phyloP scores from a whole-genome alignment of 768 basidiomycete species.

The Phaffia australis region DNA sequence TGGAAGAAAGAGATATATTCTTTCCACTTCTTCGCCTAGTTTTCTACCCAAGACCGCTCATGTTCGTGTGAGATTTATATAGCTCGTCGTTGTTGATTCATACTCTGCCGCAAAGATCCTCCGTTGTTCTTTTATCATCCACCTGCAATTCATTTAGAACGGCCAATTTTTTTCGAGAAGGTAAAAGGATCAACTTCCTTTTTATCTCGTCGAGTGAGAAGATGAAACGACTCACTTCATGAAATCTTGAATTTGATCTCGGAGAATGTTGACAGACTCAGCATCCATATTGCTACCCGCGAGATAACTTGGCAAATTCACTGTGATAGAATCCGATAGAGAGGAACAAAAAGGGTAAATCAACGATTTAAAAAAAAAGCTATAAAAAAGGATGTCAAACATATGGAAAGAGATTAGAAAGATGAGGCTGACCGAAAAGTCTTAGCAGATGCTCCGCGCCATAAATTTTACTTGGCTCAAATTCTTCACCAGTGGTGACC shows the following conservation, averaged over 20 bases:
- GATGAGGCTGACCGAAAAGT: constrained; percentile 61
- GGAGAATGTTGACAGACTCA: constrained; percentile 67
- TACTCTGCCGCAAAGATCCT: constrained; percentile 68
- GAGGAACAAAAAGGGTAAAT: neutral
- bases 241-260: constrained; percentile 83
- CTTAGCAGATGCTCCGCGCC: constrained; percentile 88
- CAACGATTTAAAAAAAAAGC: neutral
- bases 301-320: constrained; percentile 84
- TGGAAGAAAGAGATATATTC: too few species aligned
- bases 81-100: constrained; percentile 60
- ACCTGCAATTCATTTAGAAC: constrained; percentile 38
- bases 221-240: constrained; percentile 50
- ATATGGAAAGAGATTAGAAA: neutral
- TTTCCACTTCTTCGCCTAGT: too few species aligned
- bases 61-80: constrained; percentile 72
- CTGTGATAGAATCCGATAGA: constrained; percentile 40
- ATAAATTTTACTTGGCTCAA: constrained; percentile 80
- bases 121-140: constrained; percentile 64
- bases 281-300: constrained; percentile 79
- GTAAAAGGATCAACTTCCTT: neutral
- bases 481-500: constrained; percentile 57
- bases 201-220: neutral
- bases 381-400: neutral
- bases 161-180: constrained; percentile 2
- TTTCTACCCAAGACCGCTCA: constrained; percentile 35